Base-by-base conservation (phyloP, 164 flowering plant species). In the Umbilicus rupestris region DNA sequence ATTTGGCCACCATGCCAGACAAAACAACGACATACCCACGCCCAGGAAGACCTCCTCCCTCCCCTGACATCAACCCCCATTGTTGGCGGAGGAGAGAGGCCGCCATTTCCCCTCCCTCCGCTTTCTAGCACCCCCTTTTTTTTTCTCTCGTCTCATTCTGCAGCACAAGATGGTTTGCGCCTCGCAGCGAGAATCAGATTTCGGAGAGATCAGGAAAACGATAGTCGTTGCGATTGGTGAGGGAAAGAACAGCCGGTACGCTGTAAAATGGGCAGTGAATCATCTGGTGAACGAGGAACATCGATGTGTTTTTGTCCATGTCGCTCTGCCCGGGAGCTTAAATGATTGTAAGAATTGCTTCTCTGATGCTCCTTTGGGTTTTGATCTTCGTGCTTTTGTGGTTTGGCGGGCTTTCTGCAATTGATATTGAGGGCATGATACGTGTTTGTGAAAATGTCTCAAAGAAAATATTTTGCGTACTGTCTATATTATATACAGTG, bases 261-360 rank as follows among this genome's bases (percentile, higher is more conserved):
- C 58, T 10, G 58, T 52, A 3, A 52, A 52, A 52, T 52, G 58
- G 58, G 58, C 58, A 7, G 29, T 52, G 11, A 24, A 52, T 52
- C 29, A 52, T 52, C 22, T 52, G 58, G 10, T 24, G 58, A 16
- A 7, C 29, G 15, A 10, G 14, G 29, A 24, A 1, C 7, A 52
- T 52, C 30, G 30, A 8, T 52, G 58, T 52, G 58, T 52, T 52
- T 52, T 52, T 26, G 58, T 26, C 5, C 58, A 52, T 52, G 58
- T 52, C 3, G 30, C 30, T 52, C 58, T 11, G 16, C 58, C 58
- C 3, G 15, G 16, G 2, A 24, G 14, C 30, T 9, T 52, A 3
- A 52, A n/a, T n/a, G n/a, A 52, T 52, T 28, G 58, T 52, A 52
- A 52, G 58, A 15, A 9, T 52, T 52, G 12, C 8, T 8, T 22